Percentiles rank a stretch among this genome's conserved stretches.
Evolutionary conservation across 352 stramenopile genomes (phyloP).

Genomic region (Hyaloperonospora arabidopsidis): DNA sequence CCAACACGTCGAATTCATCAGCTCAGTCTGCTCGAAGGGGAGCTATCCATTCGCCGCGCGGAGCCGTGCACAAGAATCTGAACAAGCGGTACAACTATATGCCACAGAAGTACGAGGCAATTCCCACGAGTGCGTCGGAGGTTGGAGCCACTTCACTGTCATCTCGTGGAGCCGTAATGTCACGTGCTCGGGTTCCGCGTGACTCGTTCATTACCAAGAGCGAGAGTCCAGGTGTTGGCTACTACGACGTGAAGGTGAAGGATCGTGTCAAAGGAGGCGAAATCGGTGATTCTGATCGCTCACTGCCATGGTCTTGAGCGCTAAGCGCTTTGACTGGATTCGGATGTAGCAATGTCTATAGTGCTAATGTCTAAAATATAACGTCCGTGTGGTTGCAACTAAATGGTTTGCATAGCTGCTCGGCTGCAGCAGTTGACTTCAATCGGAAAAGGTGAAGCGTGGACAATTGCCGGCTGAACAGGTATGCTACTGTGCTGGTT

Average conservation of each 20-base stretch:
- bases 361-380: neutral
- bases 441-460: too few relatives aligned
- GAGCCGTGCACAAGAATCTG: slow-evolving; percentile 39
- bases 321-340: neutral
- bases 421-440: too few relatives aligned
- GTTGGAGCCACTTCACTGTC: slow-evolving; percentile 49
- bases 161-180: slow-evolving; percentile 62
- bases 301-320: slow-evolving; percentile 48
- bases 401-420: too few relatives aligned
- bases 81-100: slow-evolving; percentile 68
- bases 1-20: slow-evolving; percentile 46
- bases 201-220: slow-evolving; percentile 69
- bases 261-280: slow-evolving; percentile 62
- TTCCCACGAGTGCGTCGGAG: slow-evolving; percentile 24
- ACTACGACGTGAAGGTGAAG: slow-evolving; percentile 68
- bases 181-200: slow-evolving; percentile 45
- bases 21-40: slow-evolving; percentile 24
- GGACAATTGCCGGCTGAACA: neutral
- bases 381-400: too few relatives aligned
- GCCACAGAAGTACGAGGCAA: slow-evolving; percentile 46
- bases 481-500: slow-evolving; percentile 6
- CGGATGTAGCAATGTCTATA: slow-evolving; percentile 10
- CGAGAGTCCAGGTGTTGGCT: slow-evolving; percentile 62
- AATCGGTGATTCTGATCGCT: slow-evolving; percentile 66
- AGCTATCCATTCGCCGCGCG: slow-evolving; percentile 28